phyloP scores from a whole-genome alignment of 768 basidiomycete genomes.

The Russula lepida region DNA sequence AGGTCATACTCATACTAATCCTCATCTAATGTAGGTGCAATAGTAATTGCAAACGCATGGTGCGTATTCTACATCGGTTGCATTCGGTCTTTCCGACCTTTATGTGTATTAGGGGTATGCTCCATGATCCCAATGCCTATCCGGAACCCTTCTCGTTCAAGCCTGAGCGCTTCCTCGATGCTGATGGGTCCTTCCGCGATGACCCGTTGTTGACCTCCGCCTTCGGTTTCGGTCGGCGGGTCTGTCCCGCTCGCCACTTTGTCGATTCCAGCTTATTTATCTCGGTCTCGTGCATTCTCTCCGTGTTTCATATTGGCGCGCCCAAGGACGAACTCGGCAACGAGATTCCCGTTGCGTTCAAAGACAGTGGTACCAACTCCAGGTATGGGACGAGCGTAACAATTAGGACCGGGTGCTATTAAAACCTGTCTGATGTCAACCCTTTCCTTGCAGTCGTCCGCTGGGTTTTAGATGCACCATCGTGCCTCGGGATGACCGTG shows the following conservation, averaged over 20 bases:
- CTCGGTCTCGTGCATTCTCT: slow-evolving; percentile 1
- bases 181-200: slow-evolving; percentile 25
- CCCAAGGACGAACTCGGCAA: background rate
- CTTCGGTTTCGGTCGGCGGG: slow-evolving; percentile 22
- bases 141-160: slow-evolving; percentile 23
- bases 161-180: slow-evolving; percentile 20
- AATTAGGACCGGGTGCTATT: background rate
- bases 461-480: background rate
- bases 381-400: background rate
- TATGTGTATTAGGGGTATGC: slow-evolving; percentile 5
- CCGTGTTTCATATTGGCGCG: background rate
- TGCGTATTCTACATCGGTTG: background rate
- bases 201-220: slow-evolving; percentile 24
- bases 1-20: background rate
- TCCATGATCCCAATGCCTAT: slow-evolving; percentile 20
- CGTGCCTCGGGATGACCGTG: background rate
- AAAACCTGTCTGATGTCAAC: too few relatives aligned
- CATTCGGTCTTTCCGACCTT: background rate
- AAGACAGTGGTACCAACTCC: background rate
- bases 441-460: background rate
- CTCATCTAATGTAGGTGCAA: background rate
- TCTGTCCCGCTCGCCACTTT: slow-evolving; percentile 22
- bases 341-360: background rate
- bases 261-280: slow-evolving; percentile 18
- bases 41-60: slow-evolving; percentile 7